A percentile compares a stretch with the other conserved stretches of the same genome.
phyloP scores from a whole-genome alignment of 2,329 filamentous ascomycete genomes.

The Myriosclerotinia duriaeana region DNA sequence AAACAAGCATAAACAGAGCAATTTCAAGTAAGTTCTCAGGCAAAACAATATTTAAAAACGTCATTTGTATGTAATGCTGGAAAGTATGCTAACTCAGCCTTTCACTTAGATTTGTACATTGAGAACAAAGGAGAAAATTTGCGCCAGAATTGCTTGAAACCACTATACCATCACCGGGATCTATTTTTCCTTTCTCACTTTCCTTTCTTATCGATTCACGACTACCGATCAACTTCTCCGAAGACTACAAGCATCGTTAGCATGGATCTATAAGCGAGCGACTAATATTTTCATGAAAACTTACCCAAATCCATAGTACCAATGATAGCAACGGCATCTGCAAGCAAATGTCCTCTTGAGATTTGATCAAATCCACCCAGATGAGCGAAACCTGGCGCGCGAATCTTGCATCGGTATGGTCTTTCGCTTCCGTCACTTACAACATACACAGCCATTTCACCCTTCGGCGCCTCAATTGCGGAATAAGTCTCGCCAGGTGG shows the following conservation, averaged over 20 bases:
- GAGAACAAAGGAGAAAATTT: constrained; percentile 29
- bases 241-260: constrained; percentile 37
- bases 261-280: constrained; percentile 24
- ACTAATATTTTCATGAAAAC: constrained; percentile 35
- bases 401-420: constrained; percentile 96
- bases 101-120: constrained; percentile 32
- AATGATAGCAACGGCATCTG: constrained; percentile 95
- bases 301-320: constrained; percentile 83
- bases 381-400: constrained; percentile 95
- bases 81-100: constrained; percentile 19
- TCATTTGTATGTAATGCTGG: constrained; percentile 18
- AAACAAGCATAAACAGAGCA: constrained; percentile 7
- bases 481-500: constrained; percentile 98
- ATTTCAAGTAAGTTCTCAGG: constrained; percentile 14
- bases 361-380: constrained; percentile 92
- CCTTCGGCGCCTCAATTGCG: constrained; percentile 98
- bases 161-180: constrained; percentile 24
- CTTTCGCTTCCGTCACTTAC: constrained; percentile 95
- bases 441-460: constrained; percentile 97
- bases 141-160: constrained; percentile 17
- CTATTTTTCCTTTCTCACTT: constrained; percentile 30
- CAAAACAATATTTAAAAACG: not conserved
- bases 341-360: constrained; percentile 85
- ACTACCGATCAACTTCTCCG: constrained; percentile 53
- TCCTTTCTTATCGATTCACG: constrained; percentile 21